phyloP scores from a whole-genome alignment of 805 yeast genomes.

The Allodekkera sacchari region DNA sequence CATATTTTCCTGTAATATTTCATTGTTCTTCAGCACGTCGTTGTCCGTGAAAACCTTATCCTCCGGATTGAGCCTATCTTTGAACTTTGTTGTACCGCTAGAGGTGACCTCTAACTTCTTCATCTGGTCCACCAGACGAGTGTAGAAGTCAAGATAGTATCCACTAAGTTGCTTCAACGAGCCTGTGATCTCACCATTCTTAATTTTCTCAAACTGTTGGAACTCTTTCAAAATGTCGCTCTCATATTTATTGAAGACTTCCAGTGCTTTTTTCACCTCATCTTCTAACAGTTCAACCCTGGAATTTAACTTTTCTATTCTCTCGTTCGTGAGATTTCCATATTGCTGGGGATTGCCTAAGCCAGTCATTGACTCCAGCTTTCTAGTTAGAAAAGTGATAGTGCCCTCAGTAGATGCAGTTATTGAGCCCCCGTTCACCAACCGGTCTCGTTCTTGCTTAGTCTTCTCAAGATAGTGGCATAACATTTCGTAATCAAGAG shows the following conservation, averaged over 20 bases:
- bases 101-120: constrained; percentile 25
- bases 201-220: constrained; percentile 68
- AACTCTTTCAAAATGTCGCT: constrained; percentile 40
- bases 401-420: constrained; percentile 28
- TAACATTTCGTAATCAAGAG: constrained; percentile 81
- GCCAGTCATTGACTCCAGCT: constrained; percentile 40
- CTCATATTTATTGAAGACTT: constrained; percentile 38
- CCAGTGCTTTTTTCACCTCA: constrained; percentile 36
- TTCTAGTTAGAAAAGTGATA: constrained; percentile 31
- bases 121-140: constrained; percentile 65
- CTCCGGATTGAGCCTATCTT: constrained; percentile 14
- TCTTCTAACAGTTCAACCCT: constrained; percentile 35
- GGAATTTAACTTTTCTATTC: constrained; percentile 30
- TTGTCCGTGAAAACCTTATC: constrained; percentile 17
- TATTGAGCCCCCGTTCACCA: constrained; percentile 28
- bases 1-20: constrained; percentile 15
- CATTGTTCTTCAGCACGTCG: constrained; percentile 20
- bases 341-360: constrained; percentile 29
- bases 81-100: constrained; percentile 4
- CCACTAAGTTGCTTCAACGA: constrained; percentile 69
- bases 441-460: constrained; percentile 44
- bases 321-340: constrained; percentile 35
- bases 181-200: constrained; percentile 65
- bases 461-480: constrained; percentile 72
- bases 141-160: constrained; percentile 66